Percentiles rank a stretch among this genome's conserved stretches.
Conservation (phyloP, 1,139 yeast genomes). For the Zygosaccharomyces pseudobailii region DNA sequence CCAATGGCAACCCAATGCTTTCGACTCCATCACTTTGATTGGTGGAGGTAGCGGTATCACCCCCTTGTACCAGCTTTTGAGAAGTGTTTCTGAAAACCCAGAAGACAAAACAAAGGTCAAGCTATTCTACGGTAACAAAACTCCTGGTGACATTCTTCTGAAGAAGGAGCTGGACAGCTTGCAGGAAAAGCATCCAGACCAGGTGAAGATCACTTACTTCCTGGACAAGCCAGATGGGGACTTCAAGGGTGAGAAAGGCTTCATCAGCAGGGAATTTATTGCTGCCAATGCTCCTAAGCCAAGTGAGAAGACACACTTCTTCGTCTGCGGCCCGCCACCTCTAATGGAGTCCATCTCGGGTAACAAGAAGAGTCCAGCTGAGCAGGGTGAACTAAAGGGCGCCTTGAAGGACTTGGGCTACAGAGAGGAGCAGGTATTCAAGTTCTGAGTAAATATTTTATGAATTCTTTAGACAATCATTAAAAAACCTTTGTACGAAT, state of each 20-base stretch:
- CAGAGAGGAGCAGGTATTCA: constrained; percentile 82
- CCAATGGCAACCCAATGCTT: constrained; percentile 87
- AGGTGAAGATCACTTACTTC: constrained; percentile 71
- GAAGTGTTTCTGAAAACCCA: constrained; percentile 65
- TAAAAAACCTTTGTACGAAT: constrained; percentile 7
- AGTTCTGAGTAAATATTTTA: constrained; percentile 49
- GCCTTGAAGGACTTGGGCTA: constrained; percentile 82
- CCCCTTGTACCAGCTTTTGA: constrained; percentile 83
- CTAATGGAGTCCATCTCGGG: constrained; percentile 84
- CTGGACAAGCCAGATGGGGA: constrained; percentile 51
- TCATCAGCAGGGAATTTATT: constrained; percentile 66
- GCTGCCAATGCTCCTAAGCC: constrained; percentile 53
- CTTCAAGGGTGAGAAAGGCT: constrained; percentile 59
- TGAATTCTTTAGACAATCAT: constrained; percentile 2
- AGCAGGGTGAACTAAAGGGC: constrained; percentile 94
- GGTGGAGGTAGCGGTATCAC: constrained; percentile 98
- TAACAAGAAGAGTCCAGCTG: constrained; percentile 74
- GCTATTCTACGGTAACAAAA: constrained; percentile 73
- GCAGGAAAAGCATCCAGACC: constrained; percentile 63
- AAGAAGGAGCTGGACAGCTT: constrained; percentile 68
- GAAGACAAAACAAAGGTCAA: constrained; percentile 79
- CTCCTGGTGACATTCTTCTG: constrained; percentile 73
- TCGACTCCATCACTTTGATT: constrained; percentile 70
- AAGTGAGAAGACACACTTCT: constrained; percentile 59
- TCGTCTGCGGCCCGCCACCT: constrained; percentile 92